Evolutionary conservation across 2,329 filamentous ascomycete genomes (phyloP).

Genomic region (Teratosphaeria epicoccoides): DNA sequence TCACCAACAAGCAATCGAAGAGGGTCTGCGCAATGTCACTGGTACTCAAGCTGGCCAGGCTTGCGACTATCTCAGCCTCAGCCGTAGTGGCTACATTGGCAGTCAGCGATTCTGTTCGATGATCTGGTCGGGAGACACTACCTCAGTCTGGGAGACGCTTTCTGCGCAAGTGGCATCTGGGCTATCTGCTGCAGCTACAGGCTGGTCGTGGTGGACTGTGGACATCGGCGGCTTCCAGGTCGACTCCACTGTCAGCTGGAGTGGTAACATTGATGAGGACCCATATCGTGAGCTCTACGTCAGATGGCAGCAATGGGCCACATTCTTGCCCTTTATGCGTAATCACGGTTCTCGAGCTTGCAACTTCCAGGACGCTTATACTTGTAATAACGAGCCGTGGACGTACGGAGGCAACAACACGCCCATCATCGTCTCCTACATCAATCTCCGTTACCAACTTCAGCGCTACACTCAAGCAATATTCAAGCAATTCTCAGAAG

Average conservation of each 20-base stretch:
- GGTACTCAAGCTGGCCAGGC: slow-evolving; percentile 15
- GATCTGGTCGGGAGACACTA: slow-evolving; percentile 25
- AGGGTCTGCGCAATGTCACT: slow-evolving; percentile 21
- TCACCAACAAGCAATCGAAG: slow-evolving; percentile 23
- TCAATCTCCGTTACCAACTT: slow-evolving; percentile 21
- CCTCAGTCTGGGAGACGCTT: slow-evolving; percentile 22
- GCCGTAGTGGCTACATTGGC: slow-evolving; percentile 23
- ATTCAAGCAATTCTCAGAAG: slow-evolving; percentile 26
- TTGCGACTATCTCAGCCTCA: slow-evolving; percentile 20
- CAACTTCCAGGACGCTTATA: slow-evolving; percentile 24
- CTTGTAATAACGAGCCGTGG: slow-evolving; percentile 28
- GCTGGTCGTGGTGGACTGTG: slow-evolving; percentile 23
- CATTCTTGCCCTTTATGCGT: slow-evolving; percentile 25
- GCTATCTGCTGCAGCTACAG: slow-evolving; percentile 19
- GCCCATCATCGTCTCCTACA: slow-evolving; percentile 22
- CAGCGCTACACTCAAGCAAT: slow-evolving; percentile 22
- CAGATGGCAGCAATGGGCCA: slow-evolving; percentile 24
- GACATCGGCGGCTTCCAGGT: slow-evolving; percentile 24
- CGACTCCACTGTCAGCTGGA: slow-evolving; percentile 28
- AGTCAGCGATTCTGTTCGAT: slow-evolving; percentile 25
- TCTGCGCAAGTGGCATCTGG: slow-evolving; percentile 19
- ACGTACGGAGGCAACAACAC: slow-evolving; percentile 20
- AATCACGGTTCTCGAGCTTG: slow-evolving; percentile 22
- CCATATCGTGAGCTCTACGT: slow-evolving; percentile 23
- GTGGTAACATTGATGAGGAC: slow-evolving; percentile 21